Percentiles rank a stretch among this genome's conserved stretches.
Evolutionary conservation across 805 yeast species (phyloP).

Genomic region (Ogataea dorogensis): DNA sequence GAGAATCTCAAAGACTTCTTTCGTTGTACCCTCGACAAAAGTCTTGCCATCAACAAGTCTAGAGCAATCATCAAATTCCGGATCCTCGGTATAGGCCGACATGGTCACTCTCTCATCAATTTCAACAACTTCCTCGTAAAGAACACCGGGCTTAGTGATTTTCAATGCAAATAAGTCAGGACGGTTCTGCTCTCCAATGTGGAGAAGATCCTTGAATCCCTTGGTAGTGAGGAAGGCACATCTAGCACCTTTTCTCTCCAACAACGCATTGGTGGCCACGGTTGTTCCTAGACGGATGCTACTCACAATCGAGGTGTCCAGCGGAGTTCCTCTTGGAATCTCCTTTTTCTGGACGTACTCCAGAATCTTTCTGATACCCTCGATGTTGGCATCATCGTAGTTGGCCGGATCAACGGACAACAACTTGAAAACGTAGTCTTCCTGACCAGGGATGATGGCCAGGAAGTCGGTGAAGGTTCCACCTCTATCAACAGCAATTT

Average conservation of each 20-base stretch:
- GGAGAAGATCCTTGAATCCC: constrained; percentile 33
- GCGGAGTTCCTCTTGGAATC: constrained; percentile 20
- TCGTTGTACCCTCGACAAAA: constrained; percentile 38
- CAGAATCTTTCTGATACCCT: constrained; percentile 27
- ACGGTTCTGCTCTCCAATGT: constrained; percentile 34
- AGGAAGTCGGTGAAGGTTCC: constrained; percentile 36
- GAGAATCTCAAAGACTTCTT: constrained; percentile 40
- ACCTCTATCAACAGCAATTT: constrained; percentile 31
- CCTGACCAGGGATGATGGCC: constrained; percentile 11
- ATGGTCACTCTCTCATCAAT: constrained; percentile 25
- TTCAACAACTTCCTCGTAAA: constrained; percentile 23
- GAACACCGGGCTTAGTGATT: constrained; percentile 22
- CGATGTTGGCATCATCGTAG: constrained; percentile 29
- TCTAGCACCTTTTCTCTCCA: constrained; percentile 25
- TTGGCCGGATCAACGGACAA: constrained; percentile 27
- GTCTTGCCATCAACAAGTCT: constrained; percentile 25
- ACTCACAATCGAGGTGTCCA: constrained; percentile 22
- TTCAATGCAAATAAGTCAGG: constrained; percentile 26
- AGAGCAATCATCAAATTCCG: constrained; percentile 11
- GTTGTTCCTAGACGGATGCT: constrained; percentile 30
- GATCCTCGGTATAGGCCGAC: constrained; percentile 29
- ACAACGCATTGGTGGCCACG: constrained; percentile 28
- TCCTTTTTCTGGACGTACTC: constrained; percentile 17
- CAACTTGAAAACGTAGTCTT: constrained; percentile 10
- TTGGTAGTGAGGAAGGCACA: constrained; percentile 29